phyloP scores from a whole-genome alignment of 148 eudicot species.

The Rhododendron kiyosumense region DNA sequence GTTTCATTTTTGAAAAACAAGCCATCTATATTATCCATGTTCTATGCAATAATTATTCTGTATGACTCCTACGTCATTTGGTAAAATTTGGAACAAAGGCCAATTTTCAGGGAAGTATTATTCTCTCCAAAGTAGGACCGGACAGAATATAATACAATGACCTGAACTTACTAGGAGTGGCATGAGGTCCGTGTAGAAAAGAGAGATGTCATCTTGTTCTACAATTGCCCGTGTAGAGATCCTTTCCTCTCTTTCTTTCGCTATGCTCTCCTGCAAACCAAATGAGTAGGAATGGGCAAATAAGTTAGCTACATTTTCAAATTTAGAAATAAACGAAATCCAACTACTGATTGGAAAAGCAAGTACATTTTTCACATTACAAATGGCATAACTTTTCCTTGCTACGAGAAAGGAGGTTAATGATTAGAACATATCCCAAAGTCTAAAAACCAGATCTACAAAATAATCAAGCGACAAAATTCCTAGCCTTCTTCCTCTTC shows the following conservation, averaged over 20 bases:
- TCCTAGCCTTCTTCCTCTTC: neutral
- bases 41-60: neutral
- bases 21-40: neutral
- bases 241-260: slow-evolving; percentile 76
- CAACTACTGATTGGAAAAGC: neutral
- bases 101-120: neutral
- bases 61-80: neutral
- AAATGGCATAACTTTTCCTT: neutral
- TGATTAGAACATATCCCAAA: neutral
- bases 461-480: neutral
- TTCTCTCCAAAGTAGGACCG: neutral
- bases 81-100: neutral
- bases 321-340: neutral
- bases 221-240: slow-evolving; percentile 21
- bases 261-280: slow-evolving; percentile 54
- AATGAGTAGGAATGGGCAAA: neutral
- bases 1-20: neutral
- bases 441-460: neutral
- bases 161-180: slow-evolving; percentile 70
- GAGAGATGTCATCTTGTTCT: slow-evolving; percentile 67
- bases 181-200: slow-evolving; percentile 89
- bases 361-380: neutral
- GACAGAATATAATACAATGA: neutral
- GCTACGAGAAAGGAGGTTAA: neutral
- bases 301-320: neutral